Base-by-base conservation (phyloP, 2,329 filamentous ascomycete genomes). In the Fusarium brevicatenulatum region DNA sequence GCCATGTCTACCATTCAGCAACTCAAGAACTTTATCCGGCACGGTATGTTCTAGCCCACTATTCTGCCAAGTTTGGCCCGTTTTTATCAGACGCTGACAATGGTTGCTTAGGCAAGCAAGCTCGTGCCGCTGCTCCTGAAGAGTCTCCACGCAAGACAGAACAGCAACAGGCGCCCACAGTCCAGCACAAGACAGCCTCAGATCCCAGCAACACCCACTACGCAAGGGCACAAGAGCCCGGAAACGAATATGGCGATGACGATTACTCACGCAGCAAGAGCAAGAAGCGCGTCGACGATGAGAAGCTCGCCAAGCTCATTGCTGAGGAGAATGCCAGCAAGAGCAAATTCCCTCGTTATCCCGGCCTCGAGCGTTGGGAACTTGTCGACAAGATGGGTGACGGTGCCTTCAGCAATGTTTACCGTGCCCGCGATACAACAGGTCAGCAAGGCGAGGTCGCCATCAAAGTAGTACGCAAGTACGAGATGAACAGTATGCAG, bases 381-480 rank as follows among this genome's bases (percentile, higher is more conserved):
- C 86, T 98, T 39, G 66, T 96, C 58, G 95, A 97, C 84, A 98
- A 98, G 88, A 99, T 99, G 95, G 96, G 96, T 73, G 96, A 98
- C 77, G 96, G 96, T 70, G 96, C 96, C 68, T 99, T 99, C 87
- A 98, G 95, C 86, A 98, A 98, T 79, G 96, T 99, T 73, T 99
- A 98, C 83, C 91, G 94, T 43, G 96, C 96, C 42, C 89, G 88
- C 75, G 96, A 99, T 81, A 81, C 85, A 50, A 88, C 91, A 10
- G 92, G 93, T 44, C 86, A 91, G 71, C 89, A 89, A 71, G 91
- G 90, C 74, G 92, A 98, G 81, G 95, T 96, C 39, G 96, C 95
- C 77, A 98, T 99, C 88, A 99, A 99, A 84, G 96, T 99, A 57
- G 96, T 99, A 73, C 93, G 96, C 80, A 98, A 98, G 85, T 98